Base-by-base conservation (phyloP, 108 stramenopile species). In the Cyclotella choctawhatcheeana region DNA sequence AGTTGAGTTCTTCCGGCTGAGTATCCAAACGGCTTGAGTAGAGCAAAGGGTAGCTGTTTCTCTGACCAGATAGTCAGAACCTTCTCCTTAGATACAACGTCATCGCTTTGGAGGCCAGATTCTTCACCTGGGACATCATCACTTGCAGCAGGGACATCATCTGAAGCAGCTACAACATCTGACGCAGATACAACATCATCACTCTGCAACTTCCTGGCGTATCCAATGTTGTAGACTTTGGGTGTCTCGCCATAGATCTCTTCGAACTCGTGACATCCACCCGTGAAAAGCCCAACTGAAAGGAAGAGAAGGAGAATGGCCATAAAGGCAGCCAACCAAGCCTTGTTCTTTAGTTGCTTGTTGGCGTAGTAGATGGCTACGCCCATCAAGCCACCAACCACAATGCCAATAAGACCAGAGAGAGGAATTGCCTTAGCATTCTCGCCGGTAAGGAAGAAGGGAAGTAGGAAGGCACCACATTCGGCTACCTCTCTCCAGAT, bases 11-110 rank as follows among this genome's bases (percentile, higher is more conserved):
- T 80, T 14, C 71, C 75, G 31, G 83, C 74, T 37, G 83, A 88
- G 79, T 90, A 93, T 20, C 92, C 92, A 81, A 93, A 93, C 10
- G 89, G 87, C 69, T 93, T 90, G 44, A 93, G 60, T n/a, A 93
- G 53, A 20, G 88, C 86, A 84, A 93, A 89, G 8, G 92, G 92
- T 4, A 93, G 69, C 33, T 70, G 58, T 60, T 90, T 81, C 43
- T 79, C 69, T 27, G 70, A 77, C 85, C 88, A 88, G 45, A 84
- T 77, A 18, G 45, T 58, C 47, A 48, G 17, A n/a, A 48, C 47
- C n/a, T 56, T 56, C 30, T 56, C 55, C 1, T 56, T 24, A 35
- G 50, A 27, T 10, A 32, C 58, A 44, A 43, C 55, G 7, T 52
- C 55, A 33, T 34, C 71, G 43, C 31, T 32, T 8, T 40, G 37